Conservation (phyloP, 1,284 basidiomycete genomes). For the Leccinum solheimii region DNA sequence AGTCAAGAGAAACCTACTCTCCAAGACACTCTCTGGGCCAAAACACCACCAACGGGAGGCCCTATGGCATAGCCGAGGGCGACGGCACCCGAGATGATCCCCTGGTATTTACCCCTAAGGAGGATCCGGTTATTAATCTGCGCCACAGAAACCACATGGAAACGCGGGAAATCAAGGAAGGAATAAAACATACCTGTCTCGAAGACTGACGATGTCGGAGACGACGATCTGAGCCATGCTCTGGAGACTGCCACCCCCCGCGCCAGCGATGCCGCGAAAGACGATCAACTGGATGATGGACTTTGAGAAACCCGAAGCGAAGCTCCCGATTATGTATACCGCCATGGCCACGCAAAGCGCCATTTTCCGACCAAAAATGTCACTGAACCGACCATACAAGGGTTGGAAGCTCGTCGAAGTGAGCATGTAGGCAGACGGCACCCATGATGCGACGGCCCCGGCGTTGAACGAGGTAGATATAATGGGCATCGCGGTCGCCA, state of each 20-base stretch:
- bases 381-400: constrained; percentile 66
- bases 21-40: constrained; percentile 63
- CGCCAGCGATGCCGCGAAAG: constrained; percentile 67
- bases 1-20: constrained; percentile 40
- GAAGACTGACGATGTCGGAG: constrained; percentile 62
- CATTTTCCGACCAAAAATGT: constrained; percentile 76
- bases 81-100: constrained; percentile 56
- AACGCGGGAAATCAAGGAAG: background rate
- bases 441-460: constrained; percentile 68
- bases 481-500: constrained; percentile 70
- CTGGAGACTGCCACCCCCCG: constrained; percentile 67
- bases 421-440: constrained; percentile 65
- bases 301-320: constrained; percentile 59
- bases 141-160: background rate
- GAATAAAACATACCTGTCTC: constrained; percentile 47
- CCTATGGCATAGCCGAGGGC: constrained; percentile 50
- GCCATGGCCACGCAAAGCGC: constrained; percentile 59
- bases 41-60: constrained; percentile 57
- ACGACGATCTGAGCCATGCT: constrained; percentile 67
- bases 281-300: constrained; percentile 72
- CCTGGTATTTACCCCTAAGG: constrained; percentile 62
- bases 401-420: constrained; percentile 68
- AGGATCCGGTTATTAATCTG: background rate
- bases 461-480: constrained; percentile 69
- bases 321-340: constrained; percentile 63